Evolutionary conservation across 768 basidiomycete genomes (phyloP).

Genomic region (Dacryopinax spathularia): DNA sequence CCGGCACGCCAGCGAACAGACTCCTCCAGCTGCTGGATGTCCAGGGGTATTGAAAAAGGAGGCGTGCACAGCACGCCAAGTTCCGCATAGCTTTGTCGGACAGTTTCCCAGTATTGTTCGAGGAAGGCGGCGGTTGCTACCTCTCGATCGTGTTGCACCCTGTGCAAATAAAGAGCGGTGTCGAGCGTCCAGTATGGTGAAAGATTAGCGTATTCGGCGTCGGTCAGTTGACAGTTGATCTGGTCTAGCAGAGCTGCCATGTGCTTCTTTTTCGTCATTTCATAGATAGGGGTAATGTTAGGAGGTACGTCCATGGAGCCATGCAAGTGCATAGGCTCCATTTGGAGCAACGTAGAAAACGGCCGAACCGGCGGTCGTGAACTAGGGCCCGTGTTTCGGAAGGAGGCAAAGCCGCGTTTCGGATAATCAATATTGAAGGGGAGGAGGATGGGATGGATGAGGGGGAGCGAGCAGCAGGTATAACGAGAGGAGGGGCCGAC

Average conservation of each 20-base stretch:
- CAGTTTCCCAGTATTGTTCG: background rate
- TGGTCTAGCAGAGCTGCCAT: background rate
- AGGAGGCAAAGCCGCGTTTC: constrained; percentile 3
- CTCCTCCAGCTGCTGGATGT: background rate
- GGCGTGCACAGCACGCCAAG: constrained; percentile 2
- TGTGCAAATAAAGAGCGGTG: background rate
- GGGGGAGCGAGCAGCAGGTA: background rate
- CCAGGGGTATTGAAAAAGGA: constrained; percentile 1
- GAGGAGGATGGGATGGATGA: background rate
- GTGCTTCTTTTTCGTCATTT: background rate
- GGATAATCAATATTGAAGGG: background rate
- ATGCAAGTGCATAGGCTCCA: background rate
- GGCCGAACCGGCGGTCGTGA: background rate
- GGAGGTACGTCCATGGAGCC: constrained; percentile 1
- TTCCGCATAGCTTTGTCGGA: background rate
- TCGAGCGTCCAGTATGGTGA: background rate
- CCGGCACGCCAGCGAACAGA: background rate
- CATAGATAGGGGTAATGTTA: background rate
- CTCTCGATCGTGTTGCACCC: background rate
- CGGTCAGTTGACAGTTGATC: background rate
- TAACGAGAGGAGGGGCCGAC: background rate
- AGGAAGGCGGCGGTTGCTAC: background rate
- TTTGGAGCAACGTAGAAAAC: background rate
- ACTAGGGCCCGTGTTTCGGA: constrained; percentile 1
- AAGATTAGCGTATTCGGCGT: background rate